Conservation (phyloP, 345 rosid species). For the Gossypium australe region DNA sequence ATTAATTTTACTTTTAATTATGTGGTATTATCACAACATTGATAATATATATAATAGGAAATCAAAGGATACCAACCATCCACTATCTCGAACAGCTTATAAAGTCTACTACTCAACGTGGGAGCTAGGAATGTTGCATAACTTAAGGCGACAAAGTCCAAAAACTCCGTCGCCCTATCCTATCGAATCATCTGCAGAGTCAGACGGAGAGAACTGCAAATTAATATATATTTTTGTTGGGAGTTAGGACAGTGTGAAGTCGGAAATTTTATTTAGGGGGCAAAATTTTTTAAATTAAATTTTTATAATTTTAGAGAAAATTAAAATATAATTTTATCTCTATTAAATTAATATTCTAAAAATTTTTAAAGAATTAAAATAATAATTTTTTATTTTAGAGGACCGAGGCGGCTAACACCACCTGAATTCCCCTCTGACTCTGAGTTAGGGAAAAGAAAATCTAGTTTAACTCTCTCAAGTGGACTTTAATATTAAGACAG, state of each 20-base stretch:
- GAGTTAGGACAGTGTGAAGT: too few relatives aligned
- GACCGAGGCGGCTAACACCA: accelerated
- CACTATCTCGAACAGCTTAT: neutral
- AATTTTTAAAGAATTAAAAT: accelerated
- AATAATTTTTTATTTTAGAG: accelerated
- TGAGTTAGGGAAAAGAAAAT: neutral
- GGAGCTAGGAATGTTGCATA: neutral
- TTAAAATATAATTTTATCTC: too few relatives aligned
- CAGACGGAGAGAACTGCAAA: neutral
- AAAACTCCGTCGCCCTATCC: neutral
- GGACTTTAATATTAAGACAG: neutral
- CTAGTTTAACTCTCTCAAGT: neutral
- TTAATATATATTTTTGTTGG: too few relatives aligned
- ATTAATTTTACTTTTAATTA: too few relatives aligned
- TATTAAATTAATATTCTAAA: too few relatives aligned
- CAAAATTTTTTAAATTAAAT: too few relatives aligned
- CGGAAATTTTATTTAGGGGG: too few relatives aligned
- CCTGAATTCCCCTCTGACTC: too few relatives aligned
- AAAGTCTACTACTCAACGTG: neutral
- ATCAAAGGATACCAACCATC: neutral
- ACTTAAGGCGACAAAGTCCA: neutral
- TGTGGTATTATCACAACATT: too few relatives aligned
- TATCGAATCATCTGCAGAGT: neutral
- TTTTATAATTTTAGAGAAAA: neutral
- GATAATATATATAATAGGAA: neutral